Percentiles rank a stretch among this genome's conserved stretches.
phyloP scores from a whole-genome alignment of 2,329 filamentous ascomycete genomes.

The Paecilomyces niveus region DNA sequence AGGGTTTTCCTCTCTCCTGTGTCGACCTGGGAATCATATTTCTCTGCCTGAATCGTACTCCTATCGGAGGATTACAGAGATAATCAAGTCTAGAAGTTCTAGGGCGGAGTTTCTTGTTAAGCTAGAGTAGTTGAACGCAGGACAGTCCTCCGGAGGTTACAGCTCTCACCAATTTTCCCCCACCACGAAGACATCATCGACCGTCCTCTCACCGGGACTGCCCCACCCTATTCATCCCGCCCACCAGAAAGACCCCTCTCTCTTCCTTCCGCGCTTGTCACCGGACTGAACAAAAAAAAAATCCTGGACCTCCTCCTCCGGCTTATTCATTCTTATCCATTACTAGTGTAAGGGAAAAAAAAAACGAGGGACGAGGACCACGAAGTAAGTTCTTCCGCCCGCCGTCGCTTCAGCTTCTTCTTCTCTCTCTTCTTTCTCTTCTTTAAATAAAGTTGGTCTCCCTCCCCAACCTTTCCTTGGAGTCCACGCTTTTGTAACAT shows the following conservation, averaged over 20 bases:
- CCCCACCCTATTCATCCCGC: neutral
- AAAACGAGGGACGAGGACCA: neutral
- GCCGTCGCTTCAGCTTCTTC: conserved; percentile 5
- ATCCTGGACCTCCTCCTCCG: neutral
- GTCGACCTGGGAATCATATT: no score
- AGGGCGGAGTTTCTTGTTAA: neutral
- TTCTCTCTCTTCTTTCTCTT: conserved; percentile 2
- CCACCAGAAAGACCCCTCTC: neutral
- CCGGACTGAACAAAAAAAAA: neutral
- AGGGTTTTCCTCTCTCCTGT: no score
- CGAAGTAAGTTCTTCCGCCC: neutral
- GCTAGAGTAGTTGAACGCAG: neutral
- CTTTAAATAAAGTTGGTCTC: conserved; percentile 12
- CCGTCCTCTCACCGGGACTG: neutral
- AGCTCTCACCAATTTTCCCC: neutral
- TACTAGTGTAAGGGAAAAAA: neutral
- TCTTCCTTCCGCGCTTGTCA: neutral
- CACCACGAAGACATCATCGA: neutral
- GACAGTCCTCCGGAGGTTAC: neutral
- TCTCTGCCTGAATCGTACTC: neutral
- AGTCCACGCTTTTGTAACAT: conserved; percentile 5
- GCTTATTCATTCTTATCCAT: neutral
- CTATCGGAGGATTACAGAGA: no score
- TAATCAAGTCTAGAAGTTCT: no score
- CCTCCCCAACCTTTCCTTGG: neutral